A percentile compares a stretch with the other conserved stretches of the same genome.
These are phyloP conservation scores for Breviolum minutum DNA, from an alignment of 73 alveolate species.

Conservation along the genomic window DNA sequence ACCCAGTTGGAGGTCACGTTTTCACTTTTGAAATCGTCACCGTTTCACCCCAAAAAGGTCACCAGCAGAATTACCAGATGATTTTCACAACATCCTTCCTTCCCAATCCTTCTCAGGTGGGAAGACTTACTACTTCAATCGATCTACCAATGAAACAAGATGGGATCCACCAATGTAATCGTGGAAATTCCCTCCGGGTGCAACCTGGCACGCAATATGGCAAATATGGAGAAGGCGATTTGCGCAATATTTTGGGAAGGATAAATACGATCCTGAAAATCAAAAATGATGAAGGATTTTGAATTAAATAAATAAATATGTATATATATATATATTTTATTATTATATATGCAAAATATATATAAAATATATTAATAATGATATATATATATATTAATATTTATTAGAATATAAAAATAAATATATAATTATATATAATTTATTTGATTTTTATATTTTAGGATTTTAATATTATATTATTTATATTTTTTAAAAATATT, in stretches of 20 bases:
- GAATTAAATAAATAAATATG: too few species aligned
- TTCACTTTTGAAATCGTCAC: too few species aligned
- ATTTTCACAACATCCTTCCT: too few species aligned
- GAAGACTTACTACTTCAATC: constrained; percentile 27
- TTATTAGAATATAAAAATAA: not conserved
- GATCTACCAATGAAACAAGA: constrained; percentile 58
- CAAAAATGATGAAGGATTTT: too few species aligned
- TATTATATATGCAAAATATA: not conserved
- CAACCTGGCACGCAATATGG: too few species aligned
- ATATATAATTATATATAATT: not conserved
- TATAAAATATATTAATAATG: not conserved
- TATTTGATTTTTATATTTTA: not conserved
- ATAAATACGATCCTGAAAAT: too few species aligned
- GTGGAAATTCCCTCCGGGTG: too few species aligned
- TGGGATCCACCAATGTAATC: constrained; percentile 84
- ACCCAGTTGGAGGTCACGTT: too few species aligned
- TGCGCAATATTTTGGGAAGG: too few species aligned
- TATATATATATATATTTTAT: not conserved
- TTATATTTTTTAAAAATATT: not conserved
- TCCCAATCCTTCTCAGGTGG: not conserved
- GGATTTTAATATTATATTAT: not conserved
- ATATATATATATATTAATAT: not conserved
- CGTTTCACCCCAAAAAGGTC: too few species aligned
- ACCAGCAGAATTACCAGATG: too few species aligned
- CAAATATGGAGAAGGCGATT: too few species aligned